Evolutionary conservation across 2,329 filamentous ascomycete species (phyloP), one percentile per base, ranked within the genome.

Genomic region (Xylaria multiplex): DNA sequence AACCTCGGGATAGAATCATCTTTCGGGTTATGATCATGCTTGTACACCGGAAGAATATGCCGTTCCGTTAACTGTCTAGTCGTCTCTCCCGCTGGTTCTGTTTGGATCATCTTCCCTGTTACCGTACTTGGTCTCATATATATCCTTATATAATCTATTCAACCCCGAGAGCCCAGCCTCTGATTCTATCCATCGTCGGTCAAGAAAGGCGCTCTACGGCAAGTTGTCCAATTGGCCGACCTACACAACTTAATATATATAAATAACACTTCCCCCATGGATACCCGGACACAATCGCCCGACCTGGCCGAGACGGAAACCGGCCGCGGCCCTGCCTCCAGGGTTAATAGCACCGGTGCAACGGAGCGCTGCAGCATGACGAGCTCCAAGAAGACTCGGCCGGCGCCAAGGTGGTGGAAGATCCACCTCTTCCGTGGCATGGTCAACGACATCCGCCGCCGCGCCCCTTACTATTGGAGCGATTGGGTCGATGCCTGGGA

Each of bases 401-500:
- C 63, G 30, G 19, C 46, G 11, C 45, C 66, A 49, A 57, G 58
- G 49, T 95, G 92, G 92, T 96, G 91, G 90, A 90, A 86, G 75
- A 86, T 94, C 27, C 85, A 84, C 56, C 82, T 91, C 56, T 95
- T 95, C 78, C 87, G 87, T 43, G 93, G 93, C 73, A 96, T 97
- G 88, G 77, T 89, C 64, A 89, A 92, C 75, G 93, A 97, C 79
- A 74, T 96, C 40, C 88, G 88, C 70, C 88, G 92, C 64, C 83
- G 93, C 68, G 85, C 85, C 7, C 93, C 93, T 0, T 96, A 86
- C 76, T 97, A 96, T 76, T 83, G 81, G 79, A 94, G 90, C 78
- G 93, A 97, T 78, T 96, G 91, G 91, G 83, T 77, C 19, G 93
- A 97, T 81, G 93, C 93, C 1, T 96, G 92, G 92, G 91, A 96